Base-by-base conservation (phyloP, 116 monocot genomes). In the Iris pallida region DNA sequence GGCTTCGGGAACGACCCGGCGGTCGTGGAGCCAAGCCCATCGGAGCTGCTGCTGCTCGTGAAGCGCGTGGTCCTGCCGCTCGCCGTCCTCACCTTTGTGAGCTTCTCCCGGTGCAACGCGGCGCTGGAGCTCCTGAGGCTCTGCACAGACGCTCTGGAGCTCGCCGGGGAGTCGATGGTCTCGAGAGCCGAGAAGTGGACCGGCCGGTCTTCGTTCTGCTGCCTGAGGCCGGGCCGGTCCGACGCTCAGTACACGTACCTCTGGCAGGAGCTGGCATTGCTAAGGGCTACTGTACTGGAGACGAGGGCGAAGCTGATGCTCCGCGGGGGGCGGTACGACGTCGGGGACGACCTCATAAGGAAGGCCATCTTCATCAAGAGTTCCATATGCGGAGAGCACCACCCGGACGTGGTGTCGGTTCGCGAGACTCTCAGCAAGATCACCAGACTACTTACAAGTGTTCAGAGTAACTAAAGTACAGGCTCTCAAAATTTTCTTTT, bases 361-460 rank as follows among this genome's bases (percentile, higher is more conserved):
- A 92, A 96, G 71, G 85, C 87, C 2, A 92, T 96, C 49, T 92
- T 92, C 54, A 87, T 96, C 63, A 82, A 89, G 71, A 87, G 78
- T 47, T 89, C 89, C 3, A 87, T 92, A 65, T 79, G 64, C 59
- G 96, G 96, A 0, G 96, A 96, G 73, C 73, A 87, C 57, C 92
- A 96, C 48, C 92, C 91, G 2, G 89, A 96, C 65, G 92, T 92
- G 0, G 53, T 87, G 8, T 82, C 96, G 30, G 96, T 92, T 20
- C 71, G 78, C 16, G 86, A 96, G 70, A 96, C 89, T 12, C 81
- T 92, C 1, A 68, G 85, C 67, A 96, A 85, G 65, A 84, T 96
- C 57, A 92, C 92, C 10, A 86, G 92, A 68, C 94, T 94, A 61
- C 78, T 92, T 56, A 73, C 92, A 66, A 92, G 73, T 55, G 73